Conservation (phyloP, 192 early-diverging fungal species). For the Podila clonocystis region DNA sequence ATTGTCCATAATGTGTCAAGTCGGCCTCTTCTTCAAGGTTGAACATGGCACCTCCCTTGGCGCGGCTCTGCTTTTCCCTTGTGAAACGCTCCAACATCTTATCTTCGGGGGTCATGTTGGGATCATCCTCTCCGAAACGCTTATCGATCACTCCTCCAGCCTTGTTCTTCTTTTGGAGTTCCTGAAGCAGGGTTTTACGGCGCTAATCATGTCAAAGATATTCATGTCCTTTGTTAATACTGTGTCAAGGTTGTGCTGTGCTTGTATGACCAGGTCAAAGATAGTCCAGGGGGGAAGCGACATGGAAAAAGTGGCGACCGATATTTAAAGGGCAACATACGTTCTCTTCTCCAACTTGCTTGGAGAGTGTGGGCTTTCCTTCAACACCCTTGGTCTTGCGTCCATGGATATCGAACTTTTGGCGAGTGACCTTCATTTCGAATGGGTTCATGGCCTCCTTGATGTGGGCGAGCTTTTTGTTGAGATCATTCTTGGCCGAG, state of each 20-base stretch:
- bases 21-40: conserved; percentile 89
- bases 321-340: conserved; percentile 32
- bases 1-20: conserved; percentile 95
- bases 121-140: conserved; percentile 94
- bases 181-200: conserved; percentile 84
- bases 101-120: conserved; percentile 90
- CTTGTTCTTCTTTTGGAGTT: conserved; percentile 76
- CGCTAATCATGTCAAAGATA: conserved; percentile 56
- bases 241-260: neutral
- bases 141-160: conserved; percentile 86
- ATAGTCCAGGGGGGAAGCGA: neutral
- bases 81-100: conserved; percentile 97
- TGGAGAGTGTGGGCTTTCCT: conserved; percentile 83
- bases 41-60: conserved; percentile 62
- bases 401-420: conserved; percentile 87
- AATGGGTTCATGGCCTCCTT: conserved; percentile 83
- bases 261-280: neutral
- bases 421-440: conserved; percentile 82
- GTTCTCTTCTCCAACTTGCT: conserved; percentile 86
- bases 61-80: conserved; percentile 66
- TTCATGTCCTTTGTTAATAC: neutral
- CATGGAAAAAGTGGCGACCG: neutral
- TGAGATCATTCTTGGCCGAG: conserved; percentile 62
- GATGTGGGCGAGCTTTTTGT: conserved; percentile 55
- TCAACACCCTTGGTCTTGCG: conserved; percentile 82